These are phyloP conservation scores for Paradendryphiella salina DNA, from an alignment of 2,329 filamentous ascomycete genomes.

Conservation along the genomic window DNA sequence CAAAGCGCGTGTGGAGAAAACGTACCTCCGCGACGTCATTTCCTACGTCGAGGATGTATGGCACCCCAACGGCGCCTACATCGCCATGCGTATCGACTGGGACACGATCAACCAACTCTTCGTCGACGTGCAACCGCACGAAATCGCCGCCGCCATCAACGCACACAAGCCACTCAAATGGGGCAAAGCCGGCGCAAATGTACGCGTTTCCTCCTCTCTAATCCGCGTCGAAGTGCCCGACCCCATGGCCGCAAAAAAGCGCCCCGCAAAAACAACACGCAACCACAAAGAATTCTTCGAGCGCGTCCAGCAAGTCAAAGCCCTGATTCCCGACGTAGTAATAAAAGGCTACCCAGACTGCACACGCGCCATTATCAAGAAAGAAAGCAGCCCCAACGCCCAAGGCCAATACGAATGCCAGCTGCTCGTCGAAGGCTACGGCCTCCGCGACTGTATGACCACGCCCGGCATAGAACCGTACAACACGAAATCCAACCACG, in stretches of 20 bases:
- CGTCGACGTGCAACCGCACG: constrained; percentile 72
- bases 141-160: constrained; percentile 77
- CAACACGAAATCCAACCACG: constrained; percentile 75
- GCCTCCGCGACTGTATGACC: constrained; percentile 84
- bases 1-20: constrained; percentile 94
- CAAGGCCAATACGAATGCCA: constrained; percentile 61
- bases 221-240: constrained; percentile 75
- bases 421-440: constrained; percentile 90
- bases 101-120: constrained; percentile 78
- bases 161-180: constrained; percentile 83
- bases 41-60: constrained; percentile 85
- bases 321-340: constrained; percentile 77
- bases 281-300: constrained; percentile 67
- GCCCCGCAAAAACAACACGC: constrained; percentile 35
- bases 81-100: constrained; percentile 81
- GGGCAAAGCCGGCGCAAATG: constrained; percentile 64
- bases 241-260: constrained; percentile 33
- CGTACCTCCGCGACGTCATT: constrained; percentile 80
- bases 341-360: constrained; percentile 90
- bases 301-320: constrained; percentile 82
- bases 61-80: constrained; percentile 73
- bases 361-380: constrained; percentile 84
- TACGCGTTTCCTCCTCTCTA: constrained; percentile 46
- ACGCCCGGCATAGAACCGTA: constrained; percentile 87
- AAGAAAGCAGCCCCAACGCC: constrained; percentile 68